phyloP scores from a whole-genome alignment of 768 basidiomycete genomes.

The Sistotremastrum niveocremeum region DNA sequence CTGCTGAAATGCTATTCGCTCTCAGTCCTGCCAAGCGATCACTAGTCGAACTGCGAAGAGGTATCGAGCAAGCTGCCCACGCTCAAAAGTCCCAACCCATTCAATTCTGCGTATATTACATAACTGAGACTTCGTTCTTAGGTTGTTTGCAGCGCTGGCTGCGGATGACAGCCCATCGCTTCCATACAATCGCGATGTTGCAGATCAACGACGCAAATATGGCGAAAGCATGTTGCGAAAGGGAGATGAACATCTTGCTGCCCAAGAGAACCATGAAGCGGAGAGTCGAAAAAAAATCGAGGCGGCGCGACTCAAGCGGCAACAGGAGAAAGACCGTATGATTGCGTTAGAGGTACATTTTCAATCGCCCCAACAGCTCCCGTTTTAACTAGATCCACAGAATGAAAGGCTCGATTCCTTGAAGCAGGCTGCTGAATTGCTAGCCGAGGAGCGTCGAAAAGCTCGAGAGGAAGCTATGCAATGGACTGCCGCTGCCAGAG shows the following conservation, averaged over 20 bases:
- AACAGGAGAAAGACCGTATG: conserved; percentile 60
- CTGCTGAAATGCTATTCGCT: conserved; percentile 76
- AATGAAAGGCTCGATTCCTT: conserved; percentile 48
- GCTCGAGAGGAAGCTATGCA: conserved; percentile 69
- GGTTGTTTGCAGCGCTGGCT: conserved; percentile 75
- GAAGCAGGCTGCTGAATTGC: conserved; percentile 54
- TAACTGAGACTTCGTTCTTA: conserved; percentile 16
- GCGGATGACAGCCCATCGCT: conserved; percentile 52
- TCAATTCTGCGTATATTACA: neutral
- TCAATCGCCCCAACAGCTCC: neutral
- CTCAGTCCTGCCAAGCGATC: conserved; percentile 64
- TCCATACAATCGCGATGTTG: conserved; percentile 78
- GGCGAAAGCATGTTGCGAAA: conserved; percentile 76
- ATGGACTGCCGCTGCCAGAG: conserved; percentile 57
- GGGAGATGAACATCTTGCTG: conserved; percentile 63
- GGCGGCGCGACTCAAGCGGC: conserved; percentile 60
- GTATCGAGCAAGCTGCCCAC: conserved; percentile 67
- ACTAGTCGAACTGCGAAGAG: conserved; percentile 63
- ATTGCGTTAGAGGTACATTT: conserved; percentile 51
- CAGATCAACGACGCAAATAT: conserved; percentile 81
- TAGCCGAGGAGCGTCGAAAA: conserved; percentile 65
- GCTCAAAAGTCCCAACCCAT: conserved; percentile 59
- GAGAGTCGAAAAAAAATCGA: conserved; percentile 64
- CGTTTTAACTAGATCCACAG: conserved; percentile 21
- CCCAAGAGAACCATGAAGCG: conserved; percentile 58